Evolutionary conservation across 768 basidiomycete species (phyloP).

Genomic region (Erythrobasidium yunnanense): DNA sequence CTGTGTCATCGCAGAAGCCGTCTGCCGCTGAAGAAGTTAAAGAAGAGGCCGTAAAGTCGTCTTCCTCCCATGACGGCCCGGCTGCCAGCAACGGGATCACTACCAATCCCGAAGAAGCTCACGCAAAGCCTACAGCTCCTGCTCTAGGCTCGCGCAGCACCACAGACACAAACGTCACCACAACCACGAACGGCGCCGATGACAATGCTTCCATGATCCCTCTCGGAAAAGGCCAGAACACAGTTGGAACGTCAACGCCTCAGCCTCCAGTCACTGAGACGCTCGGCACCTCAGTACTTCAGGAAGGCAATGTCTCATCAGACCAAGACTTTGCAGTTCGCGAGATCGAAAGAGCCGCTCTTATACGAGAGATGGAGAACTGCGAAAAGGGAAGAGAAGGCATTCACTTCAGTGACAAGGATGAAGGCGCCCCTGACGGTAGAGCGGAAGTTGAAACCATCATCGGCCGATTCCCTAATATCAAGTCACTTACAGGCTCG

Average conservation of each 20-base stretch:
- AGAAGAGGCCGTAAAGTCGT: conserved; percentile 2
- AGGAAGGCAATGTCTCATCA: too few relatives aligned
- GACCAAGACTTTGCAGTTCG: too few relatives aligned
- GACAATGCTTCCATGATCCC: conserved; percentile 21
- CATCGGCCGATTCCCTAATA: neutral
- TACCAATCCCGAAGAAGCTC: conserved; percentile 22
- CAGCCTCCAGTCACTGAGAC: too few relatives aligned
- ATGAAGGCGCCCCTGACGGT: neutral
- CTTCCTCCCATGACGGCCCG: neutral
- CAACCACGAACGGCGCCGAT: neutral
- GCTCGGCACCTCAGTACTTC: too few relatives aligned
- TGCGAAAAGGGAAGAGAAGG: neutral
- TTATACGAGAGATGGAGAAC: conserved; percentile 1
- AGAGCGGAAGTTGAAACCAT: neutral
- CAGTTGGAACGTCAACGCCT: too few relatives aligned
- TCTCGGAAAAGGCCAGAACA: conserved; percentile 5
- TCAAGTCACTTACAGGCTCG: neutral
- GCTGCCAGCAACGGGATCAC: neutral
- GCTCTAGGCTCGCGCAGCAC: neutral
- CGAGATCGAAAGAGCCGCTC: conserved; percentile 4
- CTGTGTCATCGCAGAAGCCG: too few relatives aligned
- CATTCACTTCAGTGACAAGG: neutral
- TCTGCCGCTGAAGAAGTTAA: conserved; percentile 24
- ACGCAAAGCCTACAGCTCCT: neutral
- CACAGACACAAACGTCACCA: neutral